Conservation (phyloP, 2,329 filamentous ascomycete genomes). For the Trichoderma oligosporum region DNA sequence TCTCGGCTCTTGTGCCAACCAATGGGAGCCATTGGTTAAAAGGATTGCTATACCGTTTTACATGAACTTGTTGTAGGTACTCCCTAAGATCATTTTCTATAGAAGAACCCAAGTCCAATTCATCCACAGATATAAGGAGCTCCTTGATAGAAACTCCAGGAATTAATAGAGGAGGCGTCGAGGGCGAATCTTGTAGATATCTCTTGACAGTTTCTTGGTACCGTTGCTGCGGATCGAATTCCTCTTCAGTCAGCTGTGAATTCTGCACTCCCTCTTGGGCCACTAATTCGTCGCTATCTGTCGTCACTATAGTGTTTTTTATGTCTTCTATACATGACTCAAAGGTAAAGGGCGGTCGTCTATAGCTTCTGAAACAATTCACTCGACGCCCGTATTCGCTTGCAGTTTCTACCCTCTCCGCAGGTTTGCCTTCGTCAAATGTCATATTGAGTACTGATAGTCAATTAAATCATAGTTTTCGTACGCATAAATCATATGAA, state of each 20-base stretch:
- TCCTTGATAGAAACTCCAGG: background rate
- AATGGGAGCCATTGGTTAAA: conserved; percentile 33
- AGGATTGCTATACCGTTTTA: conserved; percentile 24
- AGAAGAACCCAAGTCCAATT: conserved; percentile 27
- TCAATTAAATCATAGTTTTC: background rate
- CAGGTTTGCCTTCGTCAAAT: background rate
- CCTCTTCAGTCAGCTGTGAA: background rate
- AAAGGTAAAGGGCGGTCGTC: conserved; percentile 29
- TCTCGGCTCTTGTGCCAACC: conserved; percentile 21
- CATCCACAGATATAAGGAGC: conserved; percentile 24
- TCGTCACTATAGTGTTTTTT: conserved; percentile 15
- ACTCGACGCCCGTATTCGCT: conserved; percentile 29
- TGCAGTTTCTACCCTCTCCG: conserved; percentile 18
- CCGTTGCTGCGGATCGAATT: background rate
- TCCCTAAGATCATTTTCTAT: conserved; percentile 24
- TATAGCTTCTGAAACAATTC: conserved; percentile 29
- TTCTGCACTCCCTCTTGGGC: conserved; percentile 24
- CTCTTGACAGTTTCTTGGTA: background rate
- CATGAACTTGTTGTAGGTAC: conserved; percentile 23
- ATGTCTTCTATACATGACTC: conserved; percentile 25
- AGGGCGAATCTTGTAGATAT: conserved; percentile 4
- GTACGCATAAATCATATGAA: too few species aligned
- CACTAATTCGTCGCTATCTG: conserved; percentile 23
- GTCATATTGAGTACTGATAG: background rate
- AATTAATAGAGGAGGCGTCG: background rate